These are phyloP conservation scores for Besnoitia besnoiti DNA, from an alignment of 169 alveolate genomes.

Conservation along the genomic window DNA sequence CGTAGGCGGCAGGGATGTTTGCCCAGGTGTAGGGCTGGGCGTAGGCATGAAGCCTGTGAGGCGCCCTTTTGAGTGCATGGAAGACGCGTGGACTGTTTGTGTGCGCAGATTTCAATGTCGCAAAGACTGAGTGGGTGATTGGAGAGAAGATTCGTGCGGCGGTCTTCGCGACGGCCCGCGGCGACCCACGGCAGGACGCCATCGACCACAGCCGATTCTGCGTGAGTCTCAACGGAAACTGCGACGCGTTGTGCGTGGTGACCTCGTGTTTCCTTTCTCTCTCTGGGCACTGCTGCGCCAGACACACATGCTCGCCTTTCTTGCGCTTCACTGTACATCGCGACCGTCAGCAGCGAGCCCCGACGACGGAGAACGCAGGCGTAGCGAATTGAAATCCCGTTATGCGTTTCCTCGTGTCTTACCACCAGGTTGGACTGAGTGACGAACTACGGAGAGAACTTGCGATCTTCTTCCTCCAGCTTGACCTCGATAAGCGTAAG, in stretches of 20 bases:
- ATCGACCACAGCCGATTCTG: background rate
- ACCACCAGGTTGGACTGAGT: background rate
- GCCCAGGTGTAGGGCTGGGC: background rate
- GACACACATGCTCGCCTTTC: no score
- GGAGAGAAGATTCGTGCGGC: conserved; percentile 5
- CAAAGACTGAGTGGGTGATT: conserved; percentile 14
- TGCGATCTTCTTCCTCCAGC: conserved; percentile 18
- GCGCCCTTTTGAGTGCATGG: background rate
- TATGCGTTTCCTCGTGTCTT: background rate
- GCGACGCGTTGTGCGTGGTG: no score
- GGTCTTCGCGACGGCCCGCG: background rate
- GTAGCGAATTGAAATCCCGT: no score
- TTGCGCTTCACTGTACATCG: no score
- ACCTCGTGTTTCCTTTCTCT: no score
- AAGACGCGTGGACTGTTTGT: background rate
- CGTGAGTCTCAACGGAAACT: background rate
- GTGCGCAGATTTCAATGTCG: conserved; percentile 29
- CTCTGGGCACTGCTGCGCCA: no score
- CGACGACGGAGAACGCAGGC: no score
- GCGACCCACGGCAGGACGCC: conserved; percentile 3
- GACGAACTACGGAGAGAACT: background rate
- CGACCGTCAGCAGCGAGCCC: no score
- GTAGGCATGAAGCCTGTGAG: background rate
- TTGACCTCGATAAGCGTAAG: conserved; percentile 32
- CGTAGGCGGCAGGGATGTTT: background rate